Percentiles rank a stretch among this genome's conserved stretches.
phyloP scores from a whole-genome alignment of 306 rosid species.

The Glycine soja region DNA sequence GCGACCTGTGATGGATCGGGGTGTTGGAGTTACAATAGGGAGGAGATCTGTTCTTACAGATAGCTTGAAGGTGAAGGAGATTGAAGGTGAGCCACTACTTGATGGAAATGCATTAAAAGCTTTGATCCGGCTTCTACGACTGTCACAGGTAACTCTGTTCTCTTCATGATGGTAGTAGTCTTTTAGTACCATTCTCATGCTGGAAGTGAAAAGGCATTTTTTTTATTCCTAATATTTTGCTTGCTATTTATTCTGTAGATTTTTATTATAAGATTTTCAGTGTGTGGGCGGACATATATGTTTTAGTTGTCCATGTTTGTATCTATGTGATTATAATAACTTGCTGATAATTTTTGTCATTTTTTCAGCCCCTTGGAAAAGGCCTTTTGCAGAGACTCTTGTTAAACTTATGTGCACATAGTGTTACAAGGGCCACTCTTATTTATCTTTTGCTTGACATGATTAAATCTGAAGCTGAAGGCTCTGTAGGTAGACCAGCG shows the following conservation, averaged over 20 bases:
- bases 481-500: constrained; percentile 63
- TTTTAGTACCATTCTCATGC: constrained; percentile 13
- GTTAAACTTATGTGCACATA: constrained; percentile 90
- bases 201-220: constrained; percentile 27
- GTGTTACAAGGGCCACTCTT: constrained; percentile 81
- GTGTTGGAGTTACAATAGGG: constrained; percentile 92
- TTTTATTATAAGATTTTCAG: not conserved
- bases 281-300: constrained; percentile 4
- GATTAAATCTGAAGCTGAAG: constrained; percentile 89
- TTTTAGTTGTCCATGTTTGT: constrained; percentile 20
- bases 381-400: constrained; percentile 97
- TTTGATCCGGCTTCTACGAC: constrained; percentile 85
- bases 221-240: constrained; percentile 19
- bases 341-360: constrained; percentile 33
- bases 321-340: constrained; percentile 38
- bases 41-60: constrained; percentile 81
- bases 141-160: constrained; percentile 80
- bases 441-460: constrained; percentile 76
- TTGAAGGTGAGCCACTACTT: constrained; percentile 90
- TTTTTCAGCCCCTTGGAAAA: constrained; percentile 92
- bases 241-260: constrained; percentile 11
- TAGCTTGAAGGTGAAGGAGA: constrained; percentile 78
- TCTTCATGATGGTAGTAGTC: constrained; percentile 39
- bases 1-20: constrained; percentile 88
- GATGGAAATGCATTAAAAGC: constrained; percentile 89